phyloP scores from a whole-genome alignment of 202 grass and related monocot species.

The Tripidium arundinaceum region DNA sequence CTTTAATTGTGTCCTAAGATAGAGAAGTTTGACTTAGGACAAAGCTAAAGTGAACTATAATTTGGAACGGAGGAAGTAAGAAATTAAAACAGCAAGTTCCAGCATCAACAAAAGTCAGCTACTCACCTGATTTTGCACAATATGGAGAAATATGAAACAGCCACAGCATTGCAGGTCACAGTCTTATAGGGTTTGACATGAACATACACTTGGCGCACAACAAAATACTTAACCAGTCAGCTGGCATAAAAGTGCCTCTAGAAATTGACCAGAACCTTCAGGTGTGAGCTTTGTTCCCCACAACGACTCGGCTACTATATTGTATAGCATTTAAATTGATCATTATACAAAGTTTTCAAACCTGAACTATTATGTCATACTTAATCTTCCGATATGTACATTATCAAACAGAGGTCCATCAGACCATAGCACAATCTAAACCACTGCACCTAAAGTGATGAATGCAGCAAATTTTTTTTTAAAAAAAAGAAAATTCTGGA shows the following conservation, averaged over 20 bases:
- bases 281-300: not conserved
- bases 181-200: no score
- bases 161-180: not conserved
- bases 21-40: not conserved
- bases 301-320: not conserved
- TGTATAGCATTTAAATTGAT: not conserved
- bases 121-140: not conserved
- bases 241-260: not conserved
- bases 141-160: not conserved
- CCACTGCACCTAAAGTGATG: not conserved
- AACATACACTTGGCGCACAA: not conserved
- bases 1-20: not conserved
- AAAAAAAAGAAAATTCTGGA: no score
- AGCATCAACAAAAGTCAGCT: not conserved
- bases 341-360: not conserved
- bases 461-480: not conserved
- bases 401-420: not conserved
- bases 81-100: not conserved
- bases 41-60: not conserved
- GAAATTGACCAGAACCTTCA: slow-evolving; percentile 14
- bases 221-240: not conserved
- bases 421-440: not conserved
- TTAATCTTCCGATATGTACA: not conserved
- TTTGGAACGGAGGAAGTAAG: not conserved
- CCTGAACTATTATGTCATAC: not conserved